Evolutionary conservation across 768 basidiomycete species (phyloP).

Genomic region (Lyophyllum decastes): DNA sequence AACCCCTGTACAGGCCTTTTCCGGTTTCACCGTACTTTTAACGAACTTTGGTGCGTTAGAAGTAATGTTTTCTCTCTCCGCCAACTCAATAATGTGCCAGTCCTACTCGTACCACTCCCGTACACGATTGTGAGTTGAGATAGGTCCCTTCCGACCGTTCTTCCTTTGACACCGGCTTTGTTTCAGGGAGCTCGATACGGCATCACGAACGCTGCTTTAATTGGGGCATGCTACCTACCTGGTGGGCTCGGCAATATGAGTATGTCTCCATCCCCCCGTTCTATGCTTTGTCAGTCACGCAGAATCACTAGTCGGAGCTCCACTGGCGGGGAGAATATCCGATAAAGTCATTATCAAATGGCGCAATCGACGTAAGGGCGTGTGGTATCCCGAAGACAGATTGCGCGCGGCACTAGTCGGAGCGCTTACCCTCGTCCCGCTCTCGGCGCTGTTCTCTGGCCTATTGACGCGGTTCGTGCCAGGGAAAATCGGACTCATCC

Average conservation of each 20-base stretch:
- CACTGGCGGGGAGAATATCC: constrained; percentile 58
- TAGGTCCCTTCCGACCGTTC: not conserved
- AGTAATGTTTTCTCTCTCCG: constrained; percentile 11
- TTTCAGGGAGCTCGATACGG: constrained; percentile 56
- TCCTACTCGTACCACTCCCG: constrained; percentile 59
- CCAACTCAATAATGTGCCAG: constrained; percentile 32
- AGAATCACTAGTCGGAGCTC: constrained; percentile 51
- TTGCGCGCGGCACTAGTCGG: constrained; percentile 53
- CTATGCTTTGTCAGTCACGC: not conserved
- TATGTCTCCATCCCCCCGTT: constrained; percentile 27
- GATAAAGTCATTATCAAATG: constrained; percentile 53
- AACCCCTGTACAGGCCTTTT: constrained; percentile 25
- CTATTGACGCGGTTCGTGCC: constrained; percentile 51
- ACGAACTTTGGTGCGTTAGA: constrained; percentile 43
- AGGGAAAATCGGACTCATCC: constrained; percentile 47
- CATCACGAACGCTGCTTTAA: constrained; percentile 55
- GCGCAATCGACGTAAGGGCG: constrained; percentile 49
- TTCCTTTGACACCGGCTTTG: not conserved
- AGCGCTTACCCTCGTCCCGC: constrained; percentile 48
- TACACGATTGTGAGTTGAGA: constrained; percentile 59
- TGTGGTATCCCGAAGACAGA: constrained; percentile 72
- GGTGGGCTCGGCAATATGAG: constrained; percentile 61
- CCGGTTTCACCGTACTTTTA: constrained; percentile 28
- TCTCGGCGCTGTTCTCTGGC: constrained; percentile 51
- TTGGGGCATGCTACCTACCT: constrained; percentile 63